Evolutionary conservation across 129 eudicot species (phyloP).

Genomic region (Cynara cardunculus): DNA sequence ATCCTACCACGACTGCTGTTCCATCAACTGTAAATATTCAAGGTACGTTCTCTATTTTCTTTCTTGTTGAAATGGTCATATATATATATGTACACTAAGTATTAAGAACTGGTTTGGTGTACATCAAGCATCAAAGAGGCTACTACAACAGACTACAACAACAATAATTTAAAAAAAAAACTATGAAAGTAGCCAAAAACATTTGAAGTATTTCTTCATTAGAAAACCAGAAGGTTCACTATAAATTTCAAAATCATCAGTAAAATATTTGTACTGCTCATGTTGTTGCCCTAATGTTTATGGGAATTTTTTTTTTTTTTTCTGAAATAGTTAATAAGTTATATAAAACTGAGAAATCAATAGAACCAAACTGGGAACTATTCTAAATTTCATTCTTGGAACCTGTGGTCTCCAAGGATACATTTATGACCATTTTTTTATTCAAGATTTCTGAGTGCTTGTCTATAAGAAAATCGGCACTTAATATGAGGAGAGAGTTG

Average conservation of each 20-base stretch:
- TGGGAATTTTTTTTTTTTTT: background rate
- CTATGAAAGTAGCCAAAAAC: background rate
- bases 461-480: constrained; percentile 2
- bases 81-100: no score
- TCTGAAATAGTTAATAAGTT: background rate
- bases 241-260: background rate
- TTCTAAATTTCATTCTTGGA: constrained; percentile 2
- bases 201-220: background rate
- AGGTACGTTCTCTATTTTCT: constrained; percentile 35
- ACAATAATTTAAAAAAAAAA: background rate
- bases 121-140: background rate
- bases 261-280: background rate
- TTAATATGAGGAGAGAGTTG: constrained; percentile 6
- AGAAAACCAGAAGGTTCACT: background rate
- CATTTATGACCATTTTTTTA: constrained; percentile 17
- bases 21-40: constrained; percentile 38
- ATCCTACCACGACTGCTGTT: constrained; percentile 26
- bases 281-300: background rate
- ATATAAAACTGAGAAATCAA: background rate
- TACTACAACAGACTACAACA: background rate
- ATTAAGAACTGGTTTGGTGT: background rate
- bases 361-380: background rate
- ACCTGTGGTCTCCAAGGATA: background rate
- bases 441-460: background rate
- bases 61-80: background rate